phyloP scores from a whole-genome alignment of 345 rosid genomes.

The Noccaea bulbosa region DNA sequence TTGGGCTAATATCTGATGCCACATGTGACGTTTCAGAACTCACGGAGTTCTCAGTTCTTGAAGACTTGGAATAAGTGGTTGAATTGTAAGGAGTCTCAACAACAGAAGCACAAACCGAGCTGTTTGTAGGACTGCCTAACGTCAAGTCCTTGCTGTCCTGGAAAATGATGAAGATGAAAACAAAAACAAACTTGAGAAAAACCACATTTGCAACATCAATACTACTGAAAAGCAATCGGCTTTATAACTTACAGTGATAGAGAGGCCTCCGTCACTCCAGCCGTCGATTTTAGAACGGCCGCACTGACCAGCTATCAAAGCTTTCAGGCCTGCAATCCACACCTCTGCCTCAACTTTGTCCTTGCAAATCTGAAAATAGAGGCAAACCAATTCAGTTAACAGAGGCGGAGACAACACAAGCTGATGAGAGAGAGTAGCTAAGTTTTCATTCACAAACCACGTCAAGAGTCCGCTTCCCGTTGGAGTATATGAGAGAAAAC shows the following conservation, averaged over 20 bases:
- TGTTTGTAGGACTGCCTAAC: constrained; percentile 78
- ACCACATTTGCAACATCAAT: constrained; percentile 9
- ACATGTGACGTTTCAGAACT: constrained; percentile 85
- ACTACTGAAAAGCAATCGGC: background rate
- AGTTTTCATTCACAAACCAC: constrained; percentile 66
- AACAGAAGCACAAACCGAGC: constrained; percentile 70
- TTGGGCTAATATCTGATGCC: constrained; percentile 66
- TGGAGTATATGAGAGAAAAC: constrained; percentile 83
- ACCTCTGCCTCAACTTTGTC: constrained; percentile 96
- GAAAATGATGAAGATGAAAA: constrained; percentile 29
- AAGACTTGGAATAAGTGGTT: constrained; percentile 58
- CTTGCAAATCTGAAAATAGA: constrained; percentile 72
- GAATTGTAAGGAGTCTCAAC: constrained; percentile 62
- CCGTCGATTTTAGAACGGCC: constrained; percentile 97
- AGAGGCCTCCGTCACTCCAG: constrained; percentile 88
- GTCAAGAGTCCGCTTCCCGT: constrained; percentile 88
- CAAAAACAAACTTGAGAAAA: constrained; percentile 26
- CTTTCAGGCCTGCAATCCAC: constrained; percentile 85
- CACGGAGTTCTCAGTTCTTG: constrained; percentile 60
- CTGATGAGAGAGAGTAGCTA: constrained; percentile 17
- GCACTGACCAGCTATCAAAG: constrained; percentile 77
- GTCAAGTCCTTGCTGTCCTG: constrained; percentile 94
- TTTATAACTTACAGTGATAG: constrained; percentile 63
- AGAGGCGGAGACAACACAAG: constrained; percentile 7
- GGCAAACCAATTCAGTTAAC: constrained; percentile 27